Percentiles rank a stretch among this genome's conserved stretches.
These are phyloP conservation scores for Odonthalia washingtoniensis DNA, from an alignment of 31 red algal species.

Conservation along the genomic window DNA sequence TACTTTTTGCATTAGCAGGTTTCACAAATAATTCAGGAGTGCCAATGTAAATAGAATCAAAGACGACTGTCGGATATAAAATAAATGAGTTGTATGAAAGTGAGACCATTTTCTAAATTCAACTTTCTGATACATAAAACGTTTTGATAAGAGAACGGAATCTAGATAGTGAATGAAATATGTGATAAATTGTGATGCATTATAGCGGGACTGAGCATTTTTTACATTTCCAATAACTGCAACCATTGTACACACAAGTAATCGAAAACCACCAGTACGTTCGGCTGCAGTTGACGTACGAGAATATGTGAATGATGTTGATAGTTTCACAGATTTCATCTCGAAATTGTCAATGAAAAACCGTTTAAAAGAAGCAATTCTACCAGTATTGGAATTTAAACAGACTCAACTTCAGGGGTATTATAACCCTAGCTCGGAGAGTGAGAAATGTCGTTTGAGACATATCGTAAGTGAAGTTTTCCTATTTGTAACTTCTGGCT, in stretches of 20 bases:
- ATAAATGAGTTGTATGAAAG: conserved; percentile 90
- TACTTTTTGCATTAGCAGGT: conserved; percentile 89
- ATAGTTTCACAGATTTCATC: conserved; percentile 82
- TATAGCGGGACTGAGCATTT: conserved; percentile 93
- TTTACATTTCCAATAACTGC: conserved; percentile 97
- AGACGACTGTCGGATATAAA: conserved; percentile 90
- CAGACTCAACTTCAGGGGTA: background rate
- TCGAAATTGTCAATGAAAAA: conserved; percentile 91
- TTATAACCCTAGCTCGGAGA: background rate
- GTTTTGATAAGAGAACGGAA: conserved; percentile 86
- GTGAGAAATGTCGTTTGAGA: conserved; percentile 33
- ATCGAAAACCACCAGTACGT: conserved; percentile 77
- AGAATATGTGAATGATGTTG: conserved; percentile 86
- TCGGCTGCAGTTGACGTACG: conserved; percentile 75
- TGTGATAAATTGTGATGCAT: conserved; percentile 88
- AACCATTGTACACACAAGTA: conserved; percentile 83
- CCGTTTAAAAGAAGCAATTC: conserved; percentile 45
- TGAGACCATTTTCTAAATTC: conserved; percentile 84
- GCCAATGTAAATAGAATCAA: conserved; percentile 94
- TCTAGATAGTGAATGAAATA: conserved; percentile 86
- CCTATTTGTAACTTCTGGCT: no score
- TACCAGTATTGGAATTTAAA: background rate
- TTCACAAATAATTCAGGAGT: conserved; percentile 99
- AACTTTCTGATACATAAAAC: conserved; percentile 89
- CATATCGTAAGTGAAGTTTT: no score